Conservation (phyloP, 257 asterid genomes). For the Ilex asprella region DNA sequence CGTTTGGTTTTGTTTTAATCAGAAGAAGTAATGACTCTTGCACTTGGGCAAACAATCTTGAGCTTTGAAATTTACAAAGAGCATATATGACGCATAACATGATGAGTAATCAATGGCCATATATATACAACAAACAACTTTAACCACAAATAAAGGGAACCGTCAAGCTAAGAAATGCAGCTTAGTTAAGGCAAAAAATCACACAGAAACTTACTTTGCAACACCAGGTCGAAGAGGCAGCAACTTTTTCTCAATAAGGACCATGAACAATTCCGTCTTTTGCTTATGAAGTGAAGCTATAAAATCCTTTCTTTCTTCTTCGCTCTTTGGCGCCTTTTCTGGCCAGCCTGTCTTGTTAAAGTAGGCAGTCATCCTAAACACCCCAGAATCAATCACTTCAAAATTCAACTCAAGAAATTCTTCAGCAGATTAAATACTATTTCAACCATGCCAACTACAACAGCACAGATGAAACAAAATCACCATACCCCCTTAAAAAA, state of each 20-base stretch:
- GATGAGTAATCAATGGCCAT: no score
- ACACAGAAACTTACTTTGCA: conserved; percentile 50
- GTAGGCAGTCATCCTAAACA: conserved; percentile 86
- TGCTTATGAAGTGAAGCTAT: conserved; percentile 88
- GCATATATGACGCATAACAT: no score
- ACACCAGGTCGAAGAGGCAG: conserved; percentile 97
- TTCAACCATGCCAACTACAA: background rate
- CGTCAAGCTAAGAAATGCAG: background rate
- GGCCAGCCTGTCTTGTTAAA: conserved; percentile 96
- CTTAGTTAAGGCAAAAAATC: background rate
- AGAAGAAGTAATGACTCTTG: no score
- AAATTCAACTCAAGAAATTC: background rate
- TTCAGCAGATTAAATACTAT: background rate
- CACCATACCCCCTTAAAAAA: background rate
- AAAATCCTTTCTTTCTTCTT: conserved; percentile 72
- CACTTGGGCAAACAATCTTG: no score
- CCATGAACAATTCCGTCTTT: conserved; percentile 86
- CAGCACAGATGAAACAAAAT: background rate
- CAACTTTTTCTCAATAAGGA: conserved; percentile 80
- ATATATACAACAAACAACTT: no score
- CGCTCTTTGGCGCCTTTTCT: conserved; percentile 77
- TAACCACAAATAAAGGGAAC: no score
- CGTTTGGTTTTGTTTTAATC: no score
- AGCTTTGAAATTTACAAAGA: no score
- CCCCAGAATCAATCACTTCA: background rate